A percentile compares a stretch with the other conserved stretches of the same genome.
These are phyloP conservation scores for Suillus bovinus DNA, from an alignment of 768 basidiomycete genomes.

Conservation along the genomic window DNA sequence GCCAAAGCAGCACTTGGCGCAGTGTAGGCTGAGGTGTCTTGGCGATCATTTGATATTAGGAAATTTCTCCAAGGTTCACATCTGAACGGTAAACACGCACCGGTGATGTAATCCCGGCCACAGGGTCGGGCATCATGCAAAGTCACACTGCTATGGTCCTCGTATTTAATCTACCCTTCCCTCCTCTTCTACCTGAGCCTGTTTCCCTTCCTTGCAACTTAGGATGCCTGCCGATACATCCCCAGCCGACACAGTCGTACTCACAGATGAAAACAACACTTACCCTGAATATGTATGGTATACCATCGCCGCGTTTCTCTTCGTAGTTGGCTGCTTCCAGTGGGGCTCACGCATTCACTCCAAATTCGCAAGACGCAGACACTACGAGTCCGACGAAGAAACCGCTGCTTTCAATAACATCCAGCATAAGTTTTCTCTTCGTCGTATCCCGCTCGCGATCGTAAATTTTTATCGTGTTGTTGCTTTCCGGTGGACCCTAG, in stretches of 20 bases:
- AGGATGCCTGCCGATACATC: not conserved
- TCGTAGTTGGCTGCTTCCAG: constrained; percentile 23
- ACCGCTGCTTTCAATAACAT: not conserved
- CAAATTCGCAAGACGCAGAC: constrained; percentile 16
- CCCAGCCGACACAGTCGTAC: not conserved
- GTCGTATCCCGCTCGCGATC: constrained; percentile 36
- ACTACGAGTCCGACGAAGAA: constrained; percentile 18
- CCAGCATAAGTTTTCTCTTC: constrained; percentile 39
- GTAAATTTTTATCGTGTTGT: constrained; percentile 47
- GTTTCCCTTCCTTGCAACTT: no score
- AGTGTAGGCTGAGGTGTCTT: no score
- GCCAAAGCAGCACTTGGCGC: no score
- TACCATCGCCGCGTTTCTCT: constrained; percentile 15
- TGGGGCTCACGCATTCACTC: constrained; percentile 27
- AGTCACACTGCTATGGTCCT: no score
- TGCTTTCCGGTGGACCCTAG: constrained; percentile 49
- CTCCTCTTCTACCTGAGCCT: no score
- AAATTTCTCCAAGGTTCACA: no score
- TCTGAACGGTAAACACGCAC: no score
- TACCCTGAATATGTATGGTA: constrained; percentile 21
- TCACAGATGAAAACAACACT: not conserved
- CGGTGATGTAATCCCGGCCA: no score
- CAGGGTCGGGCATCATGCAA: no score
- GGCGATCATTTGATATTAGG: no score
- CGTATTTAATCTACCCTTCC: no score